A percentile compares a stretch with the other conserved stretches of the same genome.
Conservation (phyloP, 768 basidiomycete genomes). For the Boletus barrowsii region DNA sequence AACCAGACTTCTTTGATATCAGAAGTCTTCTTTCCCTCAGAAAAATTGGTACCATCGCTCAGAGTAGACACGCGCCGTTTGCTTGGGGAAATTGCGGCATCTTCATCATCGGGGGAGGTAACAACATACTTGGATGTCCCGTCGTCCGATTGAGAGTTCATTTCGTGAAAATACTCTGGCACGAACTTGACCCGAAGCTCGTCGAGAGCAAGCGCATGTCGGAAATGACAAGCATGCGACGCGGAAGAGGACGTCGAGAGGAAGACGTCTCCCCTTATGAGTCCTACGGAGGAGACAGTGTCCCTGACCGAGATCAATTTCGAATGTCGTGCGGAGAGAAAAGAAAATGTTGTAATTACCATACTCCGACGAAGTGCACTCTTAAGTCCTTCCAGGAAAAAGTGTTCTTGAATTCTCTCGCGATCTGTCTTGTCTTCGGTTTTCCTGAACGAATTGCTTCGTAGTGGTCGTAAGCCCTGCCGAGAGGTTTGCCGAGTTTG, state of each 20-base stretch:
- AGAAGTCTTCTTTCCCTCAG: not conserved
- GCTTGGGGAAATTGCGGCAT: not conserved
- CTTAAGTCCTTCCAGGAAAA: slow-evolving; percentile 24
- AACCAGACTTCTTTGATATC: slow-evolving; percentile 69
- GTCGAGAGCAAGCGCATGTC: slow-evolving; percentile 16
- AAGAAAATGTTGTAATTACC: not conserved
- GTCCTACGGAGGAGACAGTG: slow-evolving; percentile 12
- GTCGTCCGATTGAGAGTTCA: slow-evolving; percentile 18
- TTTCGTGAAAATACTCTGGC: slow-evolving; percentile 34
- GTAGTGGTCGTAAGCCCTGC: slow-evolving; percentile 15
- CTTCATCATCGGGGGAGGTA: not conserved
- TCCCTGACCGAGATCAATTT: slow-evolving; percentile 2
- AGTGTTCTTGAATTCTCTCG: slow-evolving; percentile 38
- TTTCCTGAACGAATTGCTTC: slow-evolving; percentile 7
- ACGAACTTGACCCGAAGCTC: slow-evolving; percentile 45
- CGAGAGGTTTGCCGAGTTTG: not conserved
- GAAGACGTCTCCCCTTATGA: slow-evolving; percentile 5
- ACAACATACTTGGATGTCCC: slow-evolving; percentile 14
- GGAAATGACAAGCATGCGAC: slow-evolving; percentile 11
- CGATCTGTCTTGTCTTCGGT: slow-evolving; percentile 13
- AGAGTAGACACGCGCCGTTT: not conserved
- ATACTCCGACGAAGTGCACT: slow-evolving; percentile 6
- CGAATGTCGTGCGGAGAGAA: no score
- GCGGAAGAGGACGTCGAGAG: slow-evolving; percentile 4
- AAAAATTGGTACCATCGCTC: not conserved